phyloP scores from a whole-genome alignment of 2,329 filamentous ascomycete species.

The Acephala macrosclerotiorum region DNA sequence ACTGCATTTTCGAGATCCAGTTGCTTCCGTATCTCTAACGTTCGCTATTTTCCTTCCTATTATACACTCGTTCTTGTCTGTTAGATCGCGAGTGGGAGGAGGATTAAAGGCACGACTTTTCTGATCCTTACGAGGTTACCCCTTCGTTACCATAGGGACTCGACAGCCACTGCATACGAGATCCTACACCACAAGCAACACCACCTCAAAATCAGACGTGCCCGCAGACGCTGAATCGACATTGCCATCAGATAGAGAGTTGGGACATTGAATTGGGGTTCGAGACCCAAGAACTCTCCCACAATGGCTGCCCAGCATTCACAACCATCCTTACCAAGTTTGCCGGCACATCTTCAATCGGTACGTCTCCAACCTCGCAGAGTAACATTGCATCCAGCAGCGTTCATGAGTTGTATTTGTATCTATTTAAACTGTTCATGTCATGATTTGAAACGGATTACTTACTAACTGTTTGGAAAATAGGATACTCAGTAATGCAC shows the following conservation, averaged over 20 bases:
- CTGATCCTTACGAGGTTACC: not conserved
- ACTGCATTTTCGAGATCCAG: not conserved
- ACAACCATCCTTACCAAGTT: conserved; percentile 85
- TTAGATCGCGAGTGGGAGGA: not conserved
- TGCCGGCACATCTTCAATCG: conserved; percentile 83
- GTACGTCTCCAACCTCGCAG: no score
- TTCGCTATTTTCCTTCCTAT: conserved; percentile 32
- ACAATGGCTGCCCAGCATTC: conserved; percentile 56
- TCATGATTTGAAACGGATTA: no score
- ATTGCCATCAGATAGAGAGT: conserved; percentile 16
- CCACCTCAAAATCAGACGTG: not conserved
- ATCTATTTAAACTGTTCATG: no score
- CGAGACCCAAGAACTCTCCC: conserved; percentile 21
- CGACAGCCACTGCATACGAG: conserved; percentile 8
- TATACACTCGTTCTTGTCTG: conserved; percentile 27
- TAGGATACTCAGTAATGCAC: conserved; percentile 66
- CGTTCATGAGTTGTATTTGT: no score
- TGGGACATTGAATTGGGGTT: conserved; percentile 5
- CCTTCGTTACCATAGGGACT: conserved; percentile 32
- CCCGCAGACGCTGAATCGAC: conserved; percentile 7
- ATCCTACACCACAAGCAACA: conserved; percentile 11
- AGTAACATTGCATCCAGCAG: no score
- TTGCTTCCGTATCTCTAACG: conserved; percentile 20
- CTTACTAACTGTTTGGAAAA: no score
- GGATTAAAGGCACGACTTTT: not conserved